phyloP scores from a whole-genome alignment of 2,329 filamentous ascomycete genomes.

The Colletotrichum tabaci region DNA sequence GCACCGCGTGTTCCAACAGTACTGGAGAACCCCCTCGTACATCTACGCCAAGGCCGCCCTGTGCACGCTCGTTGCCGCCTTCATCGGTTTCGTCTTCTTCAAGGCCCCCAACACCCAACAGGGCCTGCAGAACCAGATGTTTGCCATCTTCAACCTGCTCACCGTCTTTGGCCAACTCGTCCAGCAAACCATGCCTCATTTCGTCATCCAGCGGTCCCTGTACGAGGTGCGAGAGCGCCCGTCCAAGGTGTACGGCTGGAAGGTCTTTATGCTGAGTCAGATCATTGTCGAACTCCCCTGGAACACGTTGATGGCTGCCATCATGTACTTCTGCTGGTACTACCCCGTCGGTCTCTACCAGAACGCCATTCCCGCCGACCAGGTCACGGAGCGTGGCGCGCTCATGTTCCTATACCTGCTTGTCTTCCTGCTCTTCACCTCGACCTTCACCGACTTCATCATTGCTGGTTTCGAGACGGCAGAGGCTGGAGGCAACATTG shows the following conservation, averaged over 20 bases:
- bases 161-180: constrained; percentile 86
- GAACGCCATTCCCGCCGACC: constrained; percentile 75
- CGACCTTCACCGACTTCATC: constrained; percentile 84
- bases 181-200: constrained; percentile 88
- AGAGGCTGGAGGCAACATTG: constrained; percentile 82
- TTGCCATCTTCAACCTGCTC: constrained; percentile 86
- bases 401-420: constrained; percentile 85
- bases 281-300: constrained; percentile 89
- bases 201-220: constrained; percentile 84
- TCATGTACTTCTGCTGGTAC: constrained; percentile 88
- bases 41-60: constrained; percentile 87
- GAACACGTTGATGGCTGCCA: constrained; percentile 81
- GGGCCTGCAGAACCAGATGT: constrained; percentile 89
- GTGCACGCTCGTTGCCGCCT: constrained; percentile 76
- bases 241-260: constrained; percentile 88
- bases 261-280: constrained; percentile 86
- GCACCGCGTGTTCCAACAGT: constrained; percentile 87
- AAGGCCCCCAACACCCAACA: constrained; percentile 79
- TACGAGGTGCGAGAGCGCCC: constrained; percentile 90
- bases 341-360: constrained; percentile 85
- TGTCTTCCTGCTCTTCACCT: constrained; percentile 84
- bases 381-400: constrained; percentile 78
- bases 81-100: constrained; percentile 88
- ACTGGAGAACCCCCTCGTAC: constrained; percentile 91
- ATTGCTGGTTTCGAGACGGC: constrained; percentile 83